phyloP scores from a whole-genome alignment of 202 grass and related monocot species.

The Eragrostis tef region DNA sequence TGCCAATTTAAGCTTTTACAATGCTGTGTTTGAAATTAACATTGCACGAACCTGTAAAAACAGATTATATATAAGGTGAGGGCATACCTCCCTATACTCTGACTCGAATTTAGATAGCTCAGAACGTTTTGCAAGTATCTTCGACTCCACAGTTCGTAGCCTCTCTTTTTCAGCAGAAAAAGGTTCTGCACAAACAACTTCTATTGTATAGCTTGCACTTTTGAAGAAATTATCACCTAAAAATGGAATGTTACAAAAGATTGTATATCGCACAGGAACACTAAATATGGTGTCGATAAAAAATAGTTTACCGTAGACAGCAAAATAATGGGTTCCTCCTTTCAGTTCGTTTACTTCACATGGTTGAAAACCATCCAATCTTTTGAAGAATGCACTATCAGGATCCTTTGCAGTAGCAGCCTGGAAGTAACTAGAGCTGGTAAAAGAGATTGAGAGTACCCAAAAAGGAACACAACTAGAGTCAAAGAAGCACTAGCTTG shows the following conservation, averaged over 20 bases:
- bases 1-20: slow-evolving; percentile 44
- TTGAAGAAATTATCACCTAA: slow-evolving; percentile 99
- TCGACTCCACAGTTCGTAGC: slow-evolving; percentile 74
- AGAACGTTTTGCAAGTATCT: slow-evolving; percentile 76
- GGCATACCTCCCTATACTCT: slow-evolving; percentile 81
- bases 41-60: not conserved
- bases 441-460: slow-evolving; percentile 36
- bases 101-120: slow-evolving; percentile 96
- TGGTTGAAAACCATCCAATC: slow-evolving; percentile 95
- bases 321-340: slow-evolving; percentile 88
- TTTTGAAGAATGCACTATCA: slow-evolving; percentile 93
- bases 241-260: slow-evolving; percentile 28
- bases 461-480: slow-evolving; percentile 26
- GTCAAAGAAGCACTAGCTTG: slow-evolving; percentile 20
- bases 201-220: slow-evolving; percentile 88
- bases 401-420: slow-evolving; percentile 77
- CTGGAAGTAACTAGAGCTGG: slow-evolving; percentile 46
- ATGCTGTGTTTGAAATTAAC: slow-evolving; percentile 27
- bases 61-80: not conserved
- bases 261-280: slow-evolving; percentile 9
- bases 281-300: slow-evolving; percentile 30
- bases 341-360: slow-evolving; percentile 98
- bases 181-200: slow-evolving; percentile 80
- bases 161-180: slow-evolving; percentile 80
- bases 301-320: slow-evolving; percentile 80